phyloP scores from a whole-genome alignment of 2,329 filamentous ascomycete species.

The Fusarium duplospermum region DNA sequence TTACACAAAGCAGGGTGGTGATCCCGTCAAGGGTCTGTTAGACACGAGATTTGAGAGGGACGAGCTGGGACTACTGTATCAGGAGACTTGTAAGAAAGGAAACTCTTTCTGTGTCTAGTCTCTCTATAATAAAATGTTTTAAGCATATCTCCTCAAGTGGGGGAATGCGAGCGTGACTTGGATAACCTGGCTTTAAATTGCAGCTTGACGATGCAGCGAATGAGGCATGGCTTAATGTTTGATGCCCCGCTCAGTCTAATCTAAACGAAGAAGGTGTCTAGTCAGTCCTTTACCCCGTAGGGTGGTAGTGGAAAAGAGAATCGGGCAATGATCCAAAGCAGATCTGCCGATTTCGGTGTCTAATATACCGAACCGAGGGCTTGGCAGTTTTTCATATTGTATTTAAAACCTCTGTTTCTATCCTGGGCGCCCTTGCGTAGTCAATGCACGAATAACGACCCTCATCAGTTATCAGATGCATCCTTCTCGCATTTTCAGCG shows the following conservation, averaged over 20 bases:
- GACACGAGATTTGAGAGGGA: no score
- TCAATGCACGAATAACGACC: not conserved
- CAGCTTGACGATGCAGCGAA: not conserved
- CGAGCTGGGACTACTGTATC: not conserved
- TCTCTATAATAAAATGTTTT: not conserved
- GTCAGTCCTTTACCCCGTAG: not conserved
- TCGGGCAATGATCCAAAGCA: not conserved
- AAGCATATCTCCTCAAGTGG: not conserved
- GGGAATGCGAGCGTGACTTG: not conserved
- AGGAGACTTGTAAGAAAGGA: not conserved
- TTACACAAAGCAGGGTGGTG: no score
- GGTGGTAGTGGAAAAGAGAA: not conserved
- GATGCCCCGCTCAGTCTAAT: not conserved
- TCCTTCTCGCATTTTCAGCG: not conserved
- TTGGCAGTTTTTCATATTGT: not conserved
- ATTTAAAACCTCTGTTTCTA: not conserved
- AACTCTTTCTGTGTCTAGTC: not conserved
- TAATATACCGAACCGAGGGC: not conserved
- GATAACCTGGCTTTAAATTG: not conserved
- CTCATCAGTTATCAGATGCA: not conserved
- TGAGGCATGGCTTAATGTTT: not conserved
- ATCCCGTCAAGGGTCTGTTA: no score
- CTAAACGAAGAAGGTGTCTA: not conserved
- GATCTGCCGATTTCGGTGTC: not conserved
- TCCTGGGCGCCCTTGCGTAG: not conserved